Evolutionary conservation across 345 rosid genomes (phyloP).

Genomic region (Eucalyptus virginea): DNA sequence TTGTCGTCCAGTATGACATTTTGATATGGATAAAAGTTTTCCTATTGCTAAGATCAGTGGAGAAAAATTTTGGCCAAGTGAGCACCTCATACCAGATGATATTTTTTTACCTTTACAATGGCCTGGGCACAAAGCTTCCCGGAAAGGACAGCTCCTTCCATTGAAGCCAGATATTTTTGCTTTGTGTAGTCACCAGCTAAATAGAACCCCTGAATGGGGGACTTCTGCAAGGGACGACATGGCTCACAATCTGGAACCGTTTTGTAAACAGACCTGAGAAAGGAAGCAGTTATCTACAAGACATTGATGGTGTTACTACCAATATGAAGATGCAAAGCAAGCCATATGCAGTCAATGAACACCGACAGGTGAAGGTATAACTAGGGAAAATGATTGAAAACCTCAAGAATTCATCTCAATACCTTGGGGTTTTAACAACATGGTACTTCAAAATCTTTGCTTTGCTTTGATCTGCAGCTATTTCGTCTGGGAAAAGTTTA

Average conservation of each 20-base stretch:
- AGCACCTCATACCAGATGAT: not conserved
- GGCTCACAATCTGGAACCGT: constrained; percentile 85
- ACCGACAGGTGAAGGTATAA: not conserved
- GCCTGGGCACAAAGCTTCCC: constrained; percentile 91
- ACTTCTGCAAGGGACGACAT: constrained; percentile 84
- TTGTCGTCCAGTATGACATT: not conserved
- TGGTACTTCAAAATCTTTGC: constrained; percentile 84
- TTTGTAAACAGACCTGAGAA: constrained; percentile 86
- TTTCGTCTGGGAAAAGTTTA: constrained; percentile 87
- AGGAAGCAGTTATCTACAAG: not conserved
- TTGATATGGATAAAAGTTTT: not conserved
- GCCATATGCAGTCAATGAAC: not conserved
- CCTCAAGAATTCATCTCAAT: not conserved
- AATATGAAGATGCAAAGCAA: not conserved
- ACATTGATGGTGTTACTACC: not conserved
- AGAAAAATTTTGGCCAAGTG: not conserved
- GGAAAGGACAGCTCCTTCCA: constrained; percentile 96
- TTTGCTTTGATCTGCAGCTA: constrained; percentile 84
- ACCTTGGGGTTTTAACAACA: constrained; percentile 95
- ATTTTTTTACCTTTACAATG: constrained; percentile 47
- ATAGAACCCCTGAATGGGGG: constrained; percentile 82
- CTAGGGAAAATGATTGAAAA: not conserved
- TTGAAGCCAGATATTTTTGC: constrained; percentile 94
- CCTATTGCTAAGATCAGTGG: not conserved
- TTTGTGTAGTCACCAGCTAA: constrained; percentile 92